phyloP scores from a whole-genome alignment of 805 yeast genomes.

The Starmerella powellii region DNA sequence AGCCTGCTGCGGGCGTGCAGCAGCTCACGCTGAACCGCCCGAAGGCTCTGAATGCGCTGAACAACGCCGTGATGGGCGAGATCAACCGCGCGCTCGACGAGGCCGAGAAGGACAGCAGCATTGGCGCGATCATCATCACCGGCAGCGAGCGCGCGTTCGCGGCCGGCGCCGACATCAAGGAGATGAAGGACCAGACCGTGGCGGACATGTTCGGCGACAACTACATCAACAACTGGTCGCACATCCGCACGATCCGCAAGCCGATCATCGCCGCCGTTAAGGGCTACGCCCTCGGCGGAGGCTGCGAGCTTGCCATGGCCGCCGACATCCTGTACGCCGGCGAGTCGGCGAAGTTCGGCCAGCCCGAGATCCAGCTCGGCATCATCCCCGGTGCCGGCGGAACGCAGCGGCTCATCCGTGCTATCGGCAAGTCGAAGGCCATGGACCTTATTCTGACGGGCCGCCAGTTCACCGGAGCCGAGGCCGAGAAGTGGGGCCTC shows the following conservation, averaged over 20 bases:
- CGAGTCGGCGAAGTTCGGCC: slow-evolving; percentile 39
- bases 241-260: slow-evolving; percentile 31
- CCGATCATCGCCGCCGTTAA: slow-evolving; percentile 46
- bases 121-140: slow-evolving; percentile 40
- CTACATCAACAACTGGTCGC: slow-evolving; percentile 34
- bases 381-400: slow-evolving; percentile 44
- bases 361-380: slow-evolving; percentile 45
- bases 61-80: slow-evolving; percentile 31
- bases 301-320: slow-evolving; percentile 45
- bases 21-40: slow-evolving; percentile 35
- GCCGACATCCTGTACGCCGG: slow-evolving; percentile 42
- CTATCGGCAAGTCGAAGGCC: slow-evolving; percentile 41
- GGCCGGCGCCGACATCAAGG: slow-evolving; percentile 47
- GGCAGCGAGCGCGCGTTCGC: slow-evolving; percentile 40
- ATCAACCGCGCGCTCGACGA: slow-evolving; percentile 30
- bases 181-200: slow-evolving; percentile 34
- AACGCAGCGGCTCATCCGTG: slow-evolving; percentile 39
- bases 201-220: slow-evolving; percentile 30
- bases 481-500: slow-evolving; percentile 40
- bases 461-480: slow-evolving; percentile 33
- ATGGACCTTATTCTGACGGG: slow-evolving; percentile 42
- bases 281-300: slow-evolving; percentile 47
- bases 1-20: slow-evolving; percentile 33
- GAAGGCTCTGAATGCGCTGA: slow-evolving; percentile 36
- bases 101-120: slow-evolving; percentile 30